Conservation (phyloP, 2,329 filamentous ascomycete genomes). For the Drechslerella stenobrocha region DNA sequence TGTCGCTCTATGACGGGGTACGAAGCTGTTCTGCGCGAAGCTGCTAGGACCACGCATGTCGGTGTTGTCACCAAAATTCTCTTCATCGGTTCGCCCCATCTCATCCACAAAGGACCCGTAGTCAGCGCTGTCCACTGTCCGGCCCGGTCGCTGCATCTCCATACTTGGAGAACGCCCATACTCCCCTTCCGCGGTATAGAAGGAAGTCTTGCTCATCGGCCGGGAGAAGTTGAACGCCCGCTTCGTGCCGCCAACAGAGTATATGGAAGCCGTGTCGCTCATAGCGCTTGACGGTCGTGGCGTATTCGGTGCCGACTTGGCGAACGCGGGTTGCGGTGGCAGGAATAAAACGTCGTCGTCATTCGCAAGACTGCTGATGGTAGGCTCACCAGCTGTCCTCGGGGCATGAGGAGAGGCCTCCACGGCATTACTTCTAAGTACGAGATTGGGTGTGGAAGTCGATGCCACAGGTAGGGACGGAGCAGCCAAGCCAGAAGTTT, state of each 20-base stretch:
- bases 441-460: conserved; percentile 39
- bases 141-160: conserved; percentile 57
- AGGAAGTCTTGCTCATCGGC: conserved; percentile 73
- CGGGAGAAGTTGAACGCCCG: conserved; percentile 93
- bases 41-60: conserved; percentile 35
- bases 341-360: conserved; percentile 37
- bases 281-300: conserved; percentile 63
- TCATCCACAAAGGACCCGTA: conserved; percentile 42
- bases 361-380: conserved; percentile 21
- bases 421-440: conserved; percentile 18
- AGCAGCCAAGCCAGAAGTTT: conserved; percentile 26
- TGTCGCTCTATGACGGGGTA: conserved; percentile 28
- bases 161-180: conserved; percentile 72
- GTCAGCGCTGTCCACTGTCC: conserved; percentile 31
- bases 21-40: conserved; percentile 34
- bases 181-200: conserved; percentile 67
- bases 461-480: conserved; percentile 35
- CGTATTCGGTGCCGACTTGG: conserved; percentile 52
- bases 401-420: conserved; percentile 9
- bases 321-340: conserved; percentile 35
- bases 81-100: conserved; percentile 20
- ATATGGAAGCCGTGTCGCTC: conserved; percentile 78
- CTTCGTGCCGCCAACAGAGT: conserved; percentile 65
- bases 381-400: conserved; percentile 10
- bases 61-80: conserved; percentile 33